Percentiles rank a stretch among this genome's conserved stretches.
These are phyloP conservation scores for Epithemia pelagica DNA, from an alignment of 108 stramenopile species.

Conservation along the genomic window DNA sequence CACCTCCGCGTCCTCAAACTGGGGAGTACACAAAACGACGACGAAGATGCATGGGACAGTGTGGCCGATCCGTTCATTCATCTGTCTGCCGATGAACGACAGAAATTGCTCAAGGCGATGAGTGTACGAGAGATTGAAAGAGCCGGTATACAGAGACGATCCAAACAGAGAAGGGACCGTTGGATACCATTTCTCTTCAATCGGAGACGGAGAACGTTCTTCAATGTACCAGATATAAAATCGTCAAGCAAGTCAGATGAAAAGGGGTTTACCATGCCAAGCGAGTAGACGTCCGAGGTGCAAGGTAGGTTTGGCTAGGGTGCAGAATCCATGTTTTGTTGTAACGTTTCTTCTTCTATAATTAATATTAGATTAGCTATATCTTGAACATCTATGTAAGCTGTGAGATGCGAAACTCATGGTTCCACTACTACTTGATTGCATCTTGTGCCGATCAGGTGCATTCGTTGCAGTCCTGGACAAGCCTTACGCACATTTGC, in stretches of 20 bases:
- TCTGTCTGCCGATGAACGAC: slow-evolving; percentile 47
- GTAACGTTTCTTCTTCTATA: too few relatives aligned
- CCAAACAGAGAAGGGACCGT: slow-evolving; percentile 11
- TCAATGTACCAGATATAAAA: not conserved
- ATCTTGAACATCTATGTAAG: too few relatives aligned
- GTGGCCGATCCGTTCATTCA: slow-evolving; percentile 59
- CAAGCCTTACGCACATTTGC: not conserved
- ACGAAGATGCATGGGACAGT: slow-evolving; percentile 52
- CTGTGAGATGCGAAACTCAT: not conserved
- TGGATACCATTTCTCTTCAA: not conserved
- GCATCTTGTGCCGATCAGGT: not conserved
- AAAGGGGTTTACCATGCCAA: not conserved
- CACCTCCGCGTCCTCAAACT: slow-evolving; percentile 16
- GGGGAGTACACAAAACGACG: slow-evolving; percentile 21
- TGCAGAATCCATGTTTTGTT: too few relatives aligned
- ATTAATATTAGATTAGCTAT: too few relatives aligned
- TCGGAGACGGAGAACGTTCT: not conserved
- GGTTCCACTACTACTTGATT: not conserved
- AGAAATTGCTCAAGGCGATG: slow-evolving; percentile 45
- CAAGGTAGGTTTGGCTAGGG: too few relatives aligned
- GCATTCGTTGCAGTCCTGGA: not conserved
- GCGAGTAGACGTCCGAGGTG: too few relatives aligned
- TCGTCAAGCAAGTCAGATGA: not conserved
- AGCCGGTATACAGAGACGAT: slow-evolving; percentile 24
- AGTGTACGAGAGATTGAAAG: slow-evolving; percentile 43